phyloP scores from a whole-genome alignment of 176 grass and related monocot species.

The Otatea glauca region DNA sequence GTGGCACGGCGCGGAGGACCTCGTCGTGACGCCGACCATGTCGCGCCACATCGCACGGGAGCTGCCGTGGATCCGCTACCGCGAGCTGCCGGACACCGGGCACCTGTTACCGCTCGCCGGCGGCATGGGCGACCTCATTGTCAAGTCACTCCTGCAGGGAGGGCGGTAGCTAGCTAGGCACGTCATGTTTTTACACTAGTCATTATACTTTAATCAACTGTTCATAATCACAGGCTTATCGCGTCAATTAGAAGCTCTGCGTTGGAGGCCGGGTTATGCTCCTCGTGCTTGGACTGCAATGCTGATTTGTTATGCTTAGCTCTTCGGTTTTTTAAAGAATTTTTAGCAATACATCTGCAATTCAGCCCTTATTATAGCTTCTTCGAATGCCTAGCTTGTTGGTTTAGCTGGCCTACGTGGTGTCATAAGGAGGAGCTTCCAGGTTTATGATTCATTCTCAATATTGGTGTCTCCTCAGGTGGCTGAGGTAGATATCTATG shows the following conservation, averaged over 20 bases:
- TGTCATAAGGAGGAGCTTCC: no score
- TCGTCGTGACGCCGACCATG: conserved; percentile 42
- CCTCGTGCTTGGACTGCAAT: no score
- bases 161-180: not conserved
- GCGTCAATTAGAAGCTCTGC: not conserved
- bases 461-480: no score
- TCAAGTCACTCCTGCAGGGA: conserved; percentile 32
- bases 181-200: not conserved
- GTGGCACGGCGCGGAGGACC: conserved; percentile 58
- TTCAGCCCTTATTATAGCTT: not conserved
- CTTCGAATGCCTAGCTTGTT: not conserved
- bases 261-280: no score
- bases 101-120: conserved; percentile 49
- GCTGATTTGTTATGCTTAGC: no score
- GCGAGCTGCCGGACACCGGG: conserved; percentile 44
- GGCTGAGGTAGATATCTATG: no score
- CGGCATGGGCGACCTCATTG: conserved; percentile 50
- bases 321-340: no score
- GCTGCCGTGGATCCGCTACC: not conserved
- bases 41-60: conserved; percentile 34
- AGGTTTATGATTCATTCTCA: no score
- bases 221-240: not conserved
- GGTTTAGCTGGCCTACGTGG: no score
- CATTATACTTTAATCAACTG: not conserved
- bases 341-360: not conserved